Percentiles rank a stretch among this genome's conserved stretches.
phyloP scores from a whole-genome alignment of 257 asterid species.

The Fraxinus pennsylvanica region DNA sequence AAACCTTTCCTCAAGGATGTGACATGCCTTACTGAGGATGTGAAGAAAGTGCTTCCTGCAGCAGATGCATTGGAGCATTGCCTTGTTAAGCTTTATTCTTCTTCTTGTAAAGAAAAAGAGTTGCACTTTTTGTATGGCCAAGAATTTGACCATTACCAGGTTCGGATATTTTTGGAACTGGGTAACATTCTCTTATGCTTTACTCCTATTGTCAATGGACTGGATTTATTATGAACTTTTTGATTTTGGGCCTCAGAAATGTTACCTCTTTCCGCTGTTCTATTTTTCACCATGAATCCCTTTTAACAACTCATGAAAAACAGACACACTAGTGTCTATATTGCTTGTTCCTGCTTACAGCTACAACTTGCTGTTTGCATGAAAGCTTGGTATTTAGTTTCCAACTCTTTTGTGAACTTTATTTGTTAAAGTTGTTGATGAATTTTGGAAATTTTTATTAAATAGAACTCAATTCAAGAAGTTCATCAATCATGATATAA shows the following conservation, averaged over 20 bases:
- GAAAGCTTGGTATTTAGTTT: slow-evolving; percentile 13
- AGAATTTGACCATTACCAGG: slow-evolving; percentile 67
- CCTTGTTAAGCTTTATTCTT: slow-evolving; percentile 60
- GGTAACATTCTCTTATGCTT: slow-evolving; percentile 16
- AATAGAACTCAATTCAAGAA: neutral
- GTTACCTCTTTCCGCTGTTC: neutral
- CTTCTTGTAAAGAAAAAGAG: slow-evolving; percentile 49
- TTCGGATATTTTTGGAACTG: slow-evolving; percentile 26
- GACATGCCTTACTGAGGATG: slow-evolving; percentile 68
- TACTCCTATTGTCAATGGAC: slow-evolving; percentile 13
- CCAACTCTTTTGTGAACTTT: slow-evolving; percentile 12
- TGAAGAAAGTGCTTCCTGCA: slow-evolving; percentile 79
- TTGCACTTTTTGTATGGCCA: slow-evolving; percentile 27
- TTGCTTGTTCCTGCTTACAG: slow-evolving; percentile 17
- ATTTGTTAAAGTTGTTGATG: neutral
- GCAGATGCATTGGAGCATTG: slow-evolving; percentile 71
- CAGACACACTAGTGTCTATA: neutral
- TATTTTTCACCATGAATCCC: neutral
- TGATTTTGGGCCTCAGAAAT: slow-evolving; percentile 13
- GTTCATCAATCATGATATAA: neutral
- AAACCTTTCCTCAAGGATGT: slow-evolving; percentile 72
- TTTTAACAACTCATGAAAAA: slow-evolving; percentile 10
- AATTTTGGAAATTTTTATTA: neutral
- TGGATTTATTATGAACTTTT: slow-evolving; percentile 18
- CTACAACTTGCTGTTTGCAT: slow-evolving; percentile 19